Base-by-base conservation (phyloP, 148 eudicot species). In the Chenopodium suecicum region DNA sequence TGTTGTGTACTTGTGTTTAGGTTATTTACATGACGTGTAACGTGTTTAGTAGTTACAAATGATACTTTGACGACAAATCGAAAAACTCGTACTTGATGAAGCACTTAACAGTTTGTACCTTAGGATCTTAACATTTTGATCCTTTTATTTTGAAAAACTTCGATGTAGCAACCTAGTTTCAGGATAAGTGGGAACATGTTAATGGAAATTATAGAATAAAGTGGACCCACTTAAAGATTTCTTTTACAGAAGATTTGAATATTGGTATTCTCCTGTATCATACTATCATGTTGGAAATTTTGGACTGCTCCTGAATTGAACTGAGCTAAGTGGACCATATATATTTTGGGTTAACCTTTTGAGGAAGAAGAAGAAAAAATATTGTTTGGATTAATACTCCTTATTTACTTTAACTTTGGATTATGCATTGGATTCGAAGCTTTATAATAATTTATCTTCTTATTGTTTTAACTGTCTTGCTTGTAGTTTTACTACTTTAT, bases 291-390 rank as follows among this genome's bases (percentile, higher is more conserved):
- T 22, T 77, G 60, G 34, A 44, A 68, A 54, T 14, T n/a, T 58
- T 60, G 69, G 4, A 56, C 44, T 52, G 14, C 75, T 16, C 22
- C 54, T 47, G 46, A 72, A 63, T 23, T 73, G 50, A 70, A 20
- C 22, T 54, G 16, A 52, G 16, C 34, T 31, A 47, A 74, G 70
- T 60, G 37, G 54, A 41, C 77, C 76, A 71, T 72, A 46, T 72
- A 46, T 4, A 63, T 62, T 27, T n/a, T 62, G 76, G 77, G 77
- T 80, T 73, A 46, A 63, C 47, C 78, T 81, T 81, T 81, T 50
- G 79, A 74, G 62, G 73, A 65, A n/a, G 78, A 65, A 32, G 47
- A 31, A 29, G 63, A 81, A 74, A 14, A 81, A 74, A n/a, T 20
- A 62, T 56, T 13, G 11, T n/a, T 70, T 31, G 11, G 44, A 70